Evolutionary conservation across 805 yeast genomes (phyloP), one percentile per base, ranked within the genome.

Genomic region (Metschnikowia lachancei): DNA sequence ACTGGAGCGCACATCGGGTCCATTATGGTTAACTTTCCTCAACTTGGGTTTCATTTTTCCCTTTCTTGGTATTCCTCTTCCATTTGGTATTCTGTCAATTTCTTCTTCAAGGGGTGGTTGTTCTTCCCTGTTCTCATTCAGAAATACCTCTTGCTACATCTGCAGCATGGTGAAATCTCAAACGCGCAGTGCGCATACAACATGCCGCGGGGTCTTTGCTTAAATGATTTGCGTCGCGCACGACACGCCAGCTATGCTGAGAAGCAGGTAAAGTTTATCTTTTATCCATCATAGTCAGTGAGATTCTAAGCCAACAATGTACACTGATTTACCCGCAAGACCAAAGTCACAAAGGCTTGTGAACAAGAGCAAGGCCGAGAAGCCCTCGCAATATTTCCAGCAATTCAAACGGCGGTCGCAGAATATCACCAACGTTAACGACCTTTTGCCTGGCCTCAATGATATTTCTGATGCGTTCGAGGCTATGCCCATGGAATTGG

Each of bases 391-490:
- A 49, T 58, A 61, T 50, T 69, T 67, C 50, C 67, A 64, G 39
- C 68, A 61, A 48, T 70, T 64, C 59, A 62, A 63, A 43, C 63
- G 56, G 43, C 64, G 64, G 36, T 63, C 75, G 26, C 65, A 60
- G 43, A 61, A 59, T 48, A 57, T 70, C 46, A 55, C 55, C 51
- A 61, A 56, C 51, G 59, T 65, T 54, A 67, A 65, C 51, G 77
- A 72, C 39, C 62, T 72, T 36, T 59, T 72, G 32, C 95, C 97
- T 0, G 98, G 97, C 1, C 72, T 94, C 44, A 92, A 91, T 67
- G 99, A 94, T 63, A 79, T 94, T 45, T 75, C 87, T 37, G 99
- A 94, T 68, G 91, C 90, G 1, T 78, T 92, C 41, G 95, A 90
- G 61, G 96, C 96, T 19, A 74, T 90, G 52, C 99, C 99, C 0